Conservation (phyloP, 2,329 filamentous ascomycete species). For the Diaporthe citriasiana region DNA sequence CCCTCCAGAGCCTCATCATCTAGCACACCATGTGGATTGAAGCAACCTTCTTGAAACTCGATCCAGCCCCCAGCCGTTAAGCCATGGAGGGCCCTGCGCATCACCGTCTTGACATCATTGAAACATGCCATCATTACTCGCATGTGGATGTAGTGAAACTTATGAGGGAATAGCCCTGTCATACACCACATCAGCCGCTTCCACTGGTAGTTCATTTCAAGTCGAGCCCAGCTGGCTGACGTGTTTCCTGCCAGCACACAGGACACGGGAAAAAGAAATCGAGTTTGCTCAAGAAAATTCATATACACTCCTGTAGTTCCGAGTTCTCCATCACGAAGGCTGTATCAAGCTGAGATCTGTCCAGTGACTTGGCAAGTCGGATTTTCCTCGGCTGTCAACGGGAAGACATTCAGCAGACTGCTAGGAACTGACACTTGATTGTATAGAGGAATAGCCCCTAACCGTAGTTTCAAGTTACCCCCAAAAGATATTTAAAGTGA, state of each 20-base stretch:
- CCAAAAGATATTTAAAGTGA: too few relatives aligned
- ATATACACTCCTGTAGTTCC: neutral
- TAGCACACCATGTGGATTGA: neutral
- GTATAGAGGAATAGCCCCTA: too few relatives aligned
- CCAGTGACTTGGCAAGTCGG: conserved; percentile 22
- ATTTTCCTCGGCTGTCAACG: conserved; percentile 13
- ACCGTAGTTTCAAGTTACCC: too few relatives aligned
- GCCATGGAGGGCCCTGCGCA: neutral
- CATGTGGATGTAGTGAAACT: conserved; percentile 23
- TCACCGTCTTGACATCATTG: conserved; percentile 14
- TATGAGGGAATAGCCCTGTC: conserved; percentile 5
- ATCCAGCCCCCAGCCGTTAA: conserved; percentile 12
- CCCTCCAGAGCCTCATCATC: neutral
- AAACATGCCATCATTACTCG: conserved; percentile 13
- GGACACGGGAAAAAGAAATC: neutral
- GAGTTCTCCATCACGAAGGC: conserved; percentile 24
- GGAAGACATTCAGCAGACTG: neutral
- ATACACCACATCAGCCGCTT: neutral
- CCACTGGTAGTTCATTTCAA: neutral
- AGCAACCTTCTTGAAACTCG: conserved; percentile 6
- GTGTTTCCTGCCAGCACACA: neutral
- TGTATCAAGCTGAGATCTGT: conserved; percentile 32
- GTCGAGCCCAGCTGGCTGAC: neutral
- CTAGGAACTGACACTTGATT: neutral
- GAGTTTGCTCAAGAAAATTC: neutral